Evolutionary conservation across 192 early-diverging fungal genomes (phyloP).

Genomic region (Paraglomus brasilianum): DNA sequence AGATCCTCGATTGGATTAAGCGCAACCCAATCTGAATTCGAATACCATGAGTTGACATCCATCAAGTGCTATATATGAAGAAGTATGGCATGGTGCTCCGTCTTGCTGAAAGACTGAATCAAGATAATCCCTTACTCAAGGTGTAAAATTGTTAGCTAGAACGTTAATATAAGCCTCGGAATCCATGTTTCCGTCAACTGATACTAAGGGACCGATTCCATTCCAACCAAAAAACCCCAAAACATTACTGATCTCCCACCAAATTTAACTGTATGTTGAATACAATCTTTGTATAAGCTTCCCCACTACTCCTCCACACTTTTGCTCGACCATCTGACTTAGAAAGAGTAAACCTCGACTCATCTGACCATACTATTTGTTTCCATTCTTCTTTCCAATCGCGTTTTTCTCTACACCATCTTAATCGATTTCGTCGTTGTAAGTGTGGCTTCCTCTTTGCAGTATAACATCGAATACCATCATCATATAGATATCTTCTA

Average conservation of each 20-base stretch:
- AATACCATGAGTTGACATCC: slow-evolving; percentile 3
- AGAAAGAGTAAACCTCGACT: slow-evolving; percentile 4
- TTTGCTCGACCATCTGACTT: not conserved
- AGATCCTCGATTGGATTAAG: slow-evolving; percentile 10
- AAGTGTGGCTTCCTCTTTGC: not conserved
- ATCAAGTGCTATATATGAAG: no score
- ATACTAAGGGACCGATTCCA: not conserved
- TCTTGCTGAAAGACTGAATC: not conserved
- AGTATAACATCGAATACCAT: slow-evolving; percentile 5
- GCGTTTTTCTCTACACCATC: not conserved
- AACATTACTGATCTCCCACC: no score
- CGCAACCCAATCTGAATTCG: slow-evolving; percentile 22
- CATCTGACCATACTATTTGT: no score
- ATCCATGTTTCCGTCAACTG: not conserved
- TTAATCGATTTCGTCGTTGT: not conserved
- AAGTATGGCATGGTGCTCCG: not conserved
- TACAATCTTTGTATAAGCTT: no score
- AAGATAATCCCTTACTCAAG: not conserved
- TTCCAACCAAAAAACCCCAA: slow-evolving; percentile 2
- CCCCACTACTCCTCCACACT: not conserved
- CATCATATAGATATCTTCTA: slow-evolving; percentile 3
- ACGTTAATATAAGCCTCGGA: not conserved
- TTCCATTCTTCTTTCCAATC: not conserved
- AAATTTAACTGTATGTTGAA: no score
- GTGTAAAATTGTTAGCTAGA: not conserved